Percentiles rank a stretch among this genome's conserved stretches.
Evolutionary conservation across 106 monocot species (phyloP).

Genomic region (Gastrodia elata): DNA sequence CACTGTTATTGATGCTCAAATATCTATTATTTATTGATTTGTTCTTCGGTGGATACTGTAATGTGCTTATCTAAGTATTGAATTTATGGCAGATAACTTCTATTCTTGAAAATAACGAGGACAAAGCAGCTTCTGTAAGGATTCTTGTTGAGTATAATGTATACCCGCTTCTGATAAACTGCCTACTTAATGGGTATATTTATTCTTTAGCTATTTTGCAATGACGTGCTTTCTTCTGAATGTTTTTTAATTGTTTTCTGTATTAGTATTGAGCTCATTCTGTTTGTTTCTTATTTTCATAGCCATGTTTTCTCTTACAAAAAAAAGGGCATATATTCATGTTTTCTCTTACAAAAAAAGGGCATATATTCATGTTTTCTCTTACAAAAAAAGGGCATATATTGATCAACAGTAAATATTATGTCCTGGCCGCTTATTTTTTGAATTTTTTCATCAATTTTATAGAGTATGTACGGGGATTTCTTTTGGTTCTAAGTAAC

Average conservation of each 20-base stretch:
- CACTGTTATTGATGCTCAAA: background rate
- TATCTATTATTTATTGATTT: background rate
- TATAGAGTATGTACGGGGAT: background rate
- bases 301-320: background rate
- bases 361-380: background rate
- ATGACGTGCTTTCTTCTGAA: background rate
- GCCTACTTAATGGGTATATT: constrained; percentile 66
- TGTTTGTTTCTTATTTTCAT: background rate
- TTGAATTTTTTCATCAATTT: background rate
- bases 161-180: constrained; percentile 57
- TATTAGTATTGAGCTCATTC: background rate
- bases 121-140: constrained; percentile 29
- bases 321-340: background rate
- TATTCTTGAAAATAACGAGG: constrained; percentile 54
- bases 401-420: background rate
- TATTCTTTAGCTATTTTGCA: background rate
- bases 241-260: background rate
- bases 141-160: constrained; percentile 41
- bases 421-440: background rate
- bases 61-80: background rate
- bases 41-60: background rate
- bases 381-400: background rate
- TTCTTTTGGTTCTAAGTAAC: background rate
- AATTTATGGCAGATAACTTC: constrained; percentile 45
- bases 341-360: background rate